Conservation (phyloP, 2,329 filamentous ascomycete species). For the Microsporum audouinii region DNA sequence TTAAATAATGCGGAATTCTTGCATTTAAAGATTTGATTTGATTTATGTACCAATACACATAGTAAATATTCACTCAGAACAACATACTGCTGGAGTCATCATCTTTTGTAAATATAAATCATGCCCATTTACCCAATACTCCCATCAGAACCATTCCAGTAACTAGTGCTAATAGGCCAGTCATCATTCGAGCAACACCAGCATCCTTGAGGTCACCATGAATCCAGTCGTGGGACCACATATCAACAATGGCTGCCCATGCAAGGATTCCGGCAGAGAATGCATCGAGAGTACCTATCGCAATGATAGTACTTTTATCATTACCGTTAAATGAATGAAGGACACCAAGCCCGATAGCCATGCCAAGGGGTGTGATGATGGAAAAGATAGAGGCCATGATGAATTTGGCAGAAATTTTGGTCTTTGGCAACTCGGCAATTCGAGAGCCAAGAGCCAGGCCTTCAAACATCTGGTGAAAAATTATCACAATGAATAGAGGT, state of each 20-base stretch:
- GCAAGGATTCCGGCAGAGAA: constrained; percentile 62
- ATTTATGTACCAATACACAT: too few relatives aligned
- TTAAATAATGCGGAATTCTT: neutral
- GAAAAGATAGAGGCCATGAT: constrained; percentile 54
- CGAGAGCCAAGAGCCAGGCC: constrained; percentile 50
- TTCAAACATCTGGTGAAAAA: constrained; percentile 71
- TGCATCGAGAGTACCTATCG: constrained; percentile 62
- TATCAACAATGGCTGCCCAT: constrained; percentile 72
- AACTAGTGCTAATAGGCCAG: constrained; percentile 46
- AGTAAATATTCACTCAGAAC: neutral
- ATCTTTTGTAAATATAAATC: neutral
- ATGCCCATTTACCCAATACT: constrained; percentile 62
- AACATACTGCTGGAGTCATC: neutral
- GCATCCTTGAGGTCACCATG: constrained; percentile 47
- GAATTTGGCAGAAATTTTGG: constrained; percentile 35
- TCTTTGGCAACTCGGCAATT: constrained; percentile 34
- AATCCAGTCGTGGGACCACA: constrained; percentile 68
- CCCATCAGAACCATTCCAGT: constrained; percentile 59
- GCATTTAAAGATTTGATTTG: too few relatives aligned
- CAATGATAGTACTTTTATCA: constrained; percentile 54
- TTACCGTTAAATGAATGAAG: constrained; percentile 62
- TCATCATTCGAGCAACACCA: constrained; percentile 36
- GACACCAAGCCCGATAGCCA: constrained; percentile 68
- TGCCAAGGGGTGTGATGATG: constrained; percentile 63
- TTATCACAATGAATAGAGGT: constrained; percentile 50